Evolutionary conservation across 1,139 yeast species (phyloP).

Genomic region (Ashbya aceris): DNA sequence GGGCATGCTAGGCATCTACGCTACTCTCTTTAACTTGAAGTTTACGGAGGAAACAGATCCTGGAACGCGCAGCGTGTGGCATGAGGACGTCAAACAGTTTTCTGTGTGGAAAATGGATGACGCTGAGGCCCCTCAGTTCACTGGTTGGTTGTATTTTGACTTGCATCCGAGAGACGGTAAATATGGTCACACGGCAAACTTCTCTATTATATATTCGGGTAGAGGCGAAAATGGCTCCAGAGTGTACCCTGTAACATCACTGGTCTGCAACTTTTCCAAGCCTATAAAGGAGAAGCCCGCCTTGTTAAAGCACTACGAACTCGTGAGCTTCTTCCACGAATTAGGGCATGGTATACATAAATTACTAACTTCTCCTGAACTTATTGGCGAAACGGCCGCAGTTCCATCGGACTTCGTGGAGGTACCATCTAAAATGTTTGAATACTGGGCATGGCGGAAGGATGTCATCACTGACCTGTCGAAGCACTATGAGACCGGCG

Average conservation of each 20-base stretch:
- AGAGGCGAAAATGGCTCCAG: conserved; percentile 40
- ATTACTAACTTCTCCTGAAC: conserved; percentile 61
- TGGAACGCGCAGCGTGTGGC: conserved; percentile 48
- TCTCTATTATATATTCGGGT: conserved; percentile 60
- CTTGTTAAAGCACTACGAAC: conserved; percentile 66
- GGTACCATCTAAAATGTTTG: conserved; percentile 84
- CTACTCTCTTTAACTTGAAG: conserved; percentile 55
- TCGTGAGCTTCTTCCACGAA: conserved; percentile 81
- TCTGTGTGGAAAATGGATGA: conserved; percentile 62
- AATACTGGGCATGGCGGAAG: conserved; percentile 79
- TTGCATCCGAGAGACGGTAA: conserved; percentile 80
- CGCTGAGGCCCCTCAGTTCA: conserved; percentile 42
- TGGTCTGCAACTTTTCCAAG: conserved; percentile 79
- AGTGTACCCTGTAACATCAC: conserved; percentile 59
- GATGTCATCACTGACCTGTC: conserved; percentile 51
- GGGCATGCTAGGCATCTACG: conserved; percentile 64
- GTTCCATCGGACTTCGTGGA: conserved; percentile 83
- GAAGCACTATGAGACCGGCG: conserved; percentile 55
- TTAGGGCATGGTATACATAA: conserved; percentile 85
- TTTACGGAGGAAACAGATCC: conserved; percentile 44
- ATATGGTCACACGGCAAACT: conserved; percentile 82
- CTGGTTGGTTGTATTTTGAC: conserved; percentile 75
- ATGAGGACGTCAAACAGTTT: conserved; percentile 64
- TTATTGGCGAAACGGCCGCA: conserved; percentile 15
- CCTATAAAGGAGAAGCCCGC: conserved; percentile 67